These are phyloP conservation scores for Coemansia sp. DNA, from an alignment of 192 early-diverging fungal genomes.

Conservation along the genomic window DNA sequence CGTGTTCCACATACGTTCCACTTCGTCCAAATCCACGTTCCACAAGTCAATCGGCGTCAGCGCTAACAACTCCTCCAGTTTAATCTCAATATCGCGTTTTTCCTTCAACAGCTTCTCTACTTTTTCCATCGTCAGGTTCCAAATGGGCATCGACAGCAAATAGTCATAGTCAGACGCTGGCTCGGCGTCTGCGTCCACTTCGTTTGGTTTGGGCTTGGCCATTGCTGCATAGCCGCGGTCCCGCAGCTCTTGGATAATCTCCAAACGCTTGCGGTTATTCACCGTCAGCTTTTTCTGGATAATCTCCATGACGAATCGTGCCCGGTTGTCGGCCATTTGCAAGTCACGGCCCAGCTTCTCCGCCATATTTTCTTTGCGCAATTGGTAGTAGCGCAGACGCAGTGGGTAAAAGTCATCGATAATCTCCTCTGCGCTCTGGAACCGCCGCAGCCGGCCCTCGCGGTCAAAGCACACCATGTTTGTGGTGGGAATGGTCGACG, in stretches of 20 bases:
- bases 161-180: constrained; percentile 71
- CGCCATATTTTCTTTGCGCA: constrained; percentile 79
- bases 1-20: constrained; percentile 80
- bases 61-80: constrained; percentile 65
- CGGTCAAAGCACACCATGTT: constrained; percentile 97
- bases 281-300: constrained; percentile 79
- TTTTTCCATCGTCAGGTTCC: constrained; percentile 88
- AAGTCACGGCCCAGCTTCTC: constrained; percentile 65
- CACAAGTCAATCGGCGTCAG: constrained; percentile 77
- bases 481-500: constrained; percentile 67
- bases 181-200: constrained; percentile 25
- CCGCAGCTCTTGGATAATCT: constrained; percentile 72
- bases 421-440: constrained; percentile 73
- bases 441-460: constrained; percentile 81
- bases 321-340: constrained; percentile 76
- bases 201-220: constrained; percentile 44
- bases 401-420: constrained; percentile 86
- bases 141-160: constrained; percentile 85
- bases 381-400: constrained; percentile 79
- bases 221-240: constrained; percentile 67
- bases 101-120: constrained; percentile 75
- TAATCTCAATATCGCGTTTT: constrained; percentile 61
- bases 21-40: constrained; percentile 82
- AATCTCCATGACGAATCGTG: constrained; percentile 87
- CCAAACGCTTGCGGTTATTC: constrained; percentile 81